Base-by-base conservation (phyloP, 2,329 filamentous ascomycete genomes). In the Hymenotorrendiella dingleyae region DNA sequence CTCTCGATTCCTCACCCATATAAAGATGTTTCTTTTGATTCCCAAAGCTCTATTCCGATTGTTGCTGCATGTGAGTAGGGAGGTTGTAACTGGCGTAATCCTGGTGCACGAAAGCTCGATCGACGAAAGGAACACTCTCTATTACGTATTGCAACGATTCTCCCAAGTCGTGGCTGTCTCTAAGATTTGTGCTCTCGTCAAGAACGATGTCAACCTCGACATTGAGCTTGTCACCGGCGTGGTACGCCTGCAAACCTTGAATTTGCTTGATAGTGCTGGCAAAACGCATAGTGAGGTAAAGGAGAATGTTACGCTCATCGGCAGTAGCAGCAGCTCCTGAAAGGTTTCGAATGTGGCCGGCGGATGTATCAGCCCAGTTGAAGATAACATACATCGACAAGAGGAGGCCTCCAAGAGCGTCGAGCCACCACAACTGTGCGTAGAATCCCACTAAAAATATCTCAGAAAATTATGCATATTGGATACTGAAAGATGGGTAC, bases 381-480 rank as follows among this genome's bases (percentile, higher is more conserved):
- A 75, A 78, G 52, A 84, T 83, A 59, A 85, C 82, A 64, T 74
- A 83, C 4, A 83, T 61, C 0, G 80, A 82, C 0, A 85, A 66
- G 0, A 83, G 54, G 0, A 74, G 72, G 3, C 80, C 81, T 42
- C 80, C 81, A 0, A 74, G 66, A 5, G 69, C 66, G 56, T 85
- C 81, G 11, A 85, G 67, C 80, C 80, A 84, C 80, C 81, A 85
- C 11, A 82, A 55, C 19, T 74, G 58, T 4, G 73, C 66, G 36
- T 74, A 67, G 52, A 74, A 68, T 6, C 81, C 81, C 37, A 84
- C 71, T 62, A 24, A 10, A 21, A 24, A 6, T 14, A 8, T 17
- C 21, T 44, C 29, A 52, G 38, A 20, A n/a, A 16, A 11, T 11
- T 0, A 21, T 14, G 12, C 6, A 38, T 17, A n/a, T 10, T 9